Evolutionary conservation across 768 basidiomycete genomes (phyloP).

Genomic region (Russula foetens): DNA sequence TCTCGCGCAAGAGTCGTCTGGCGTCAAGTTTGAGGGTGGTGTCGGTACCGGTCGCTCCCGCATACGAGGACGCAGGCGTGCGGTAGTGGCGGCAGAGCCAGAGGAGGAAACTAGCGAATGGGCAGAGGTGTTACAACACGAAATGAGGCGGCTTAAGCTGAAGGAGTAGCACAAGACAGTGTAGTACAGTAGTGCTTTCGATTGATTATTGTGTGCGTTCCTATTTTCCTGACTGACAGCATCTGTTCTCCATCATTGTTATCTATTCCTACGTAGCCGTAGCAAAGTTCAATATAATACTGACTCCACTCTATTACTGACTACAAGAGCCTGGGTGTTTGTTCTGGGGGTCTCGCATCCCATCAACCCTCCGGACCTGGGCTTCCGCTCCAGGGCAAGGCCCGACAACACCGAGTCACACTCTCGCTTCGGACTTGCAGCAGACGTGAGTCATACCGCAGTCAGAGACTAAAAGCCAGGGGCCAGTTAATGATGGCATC

Average conservation of each 20-base stretch:
- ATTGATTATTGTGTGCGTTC: background rate
- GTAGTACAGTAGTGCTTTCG: too few relatives aligned
- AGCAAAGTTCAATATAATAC: too few relatives aligned
- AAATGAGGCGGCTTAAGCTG: slow-evolving; percentile 2
- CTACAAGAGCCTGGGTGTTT: too few relatives aligned
- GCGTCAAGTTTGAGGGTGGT: slow-evolving; percentile 30
- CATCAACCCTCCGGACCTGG: too few relatives aligned
- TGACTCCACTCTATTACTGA: too few relatives aligned
- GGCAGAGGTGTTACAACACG: slow-evolving; percentile 9
- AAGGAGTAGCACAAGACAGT: background rate
- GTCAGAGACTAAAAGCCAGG: background rate
- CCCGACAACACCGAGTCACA: background rate
- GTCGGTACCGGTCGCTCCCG: slow-evolving; percentile 26
- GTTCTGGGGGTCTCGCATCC: too few relatives aligned
- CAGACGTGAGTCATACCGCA: too few relatives aligned
- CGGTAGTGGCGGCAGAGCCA: too few relatives aligned
- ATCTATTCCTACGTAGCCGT: too few relatives aligned
- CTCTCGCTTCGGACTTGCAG: too few relatives aligned
- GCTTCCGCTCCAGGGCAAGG: background rate
- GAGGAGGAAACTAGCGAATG: slow-evolving; percentile 1
- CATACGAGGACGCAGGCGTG: slow-evolving; percentile 6
- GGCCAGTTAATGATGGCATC: background rate
- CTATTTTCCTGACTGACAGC: background rate
- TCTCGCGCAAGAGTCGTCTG: slow-evolving; percentile 47
- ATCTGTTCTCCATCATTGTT: too few relatives aligned